These are phyloP conservation scores for Cyberlindnera subsufficiens DNA, from an alignment of 805 yeast species.

Conservation along the genomic window DNA sequence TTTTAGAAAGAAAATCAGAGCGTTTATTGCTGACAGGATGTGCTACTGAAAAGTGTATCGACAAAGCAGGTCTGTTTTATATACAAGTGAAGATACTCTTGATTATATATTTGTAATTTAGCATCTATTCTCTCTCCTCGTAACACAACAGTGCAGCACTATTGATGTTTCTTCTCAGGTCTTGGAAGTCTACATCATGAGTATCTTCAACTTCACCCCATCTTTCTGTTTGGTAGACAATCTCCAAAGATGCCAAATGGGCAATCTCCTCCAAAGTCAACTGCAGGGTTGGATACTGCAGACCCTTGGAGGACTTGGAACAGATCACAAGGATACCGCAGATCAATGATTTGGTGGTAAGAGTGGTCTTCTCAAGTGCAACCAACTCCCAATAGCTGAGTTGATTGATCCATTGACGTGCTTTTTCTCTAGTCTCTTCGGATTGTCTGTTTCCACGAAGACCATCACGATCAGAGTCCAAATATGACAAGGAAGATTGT, in stretches of 20 bases:
- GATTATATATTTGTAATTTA: background rate
- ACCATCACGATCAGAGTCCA: constrained; percentile 82
- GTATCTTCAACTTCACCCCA: constrained; percentile 99
- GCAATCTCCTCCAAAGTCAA: constrained; percentile 64
- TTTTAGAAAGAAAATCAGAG: no score
- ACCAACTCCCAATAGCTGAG: constrained; percentile 75
- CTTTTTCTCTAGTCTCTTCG: constrained; percentile 53
- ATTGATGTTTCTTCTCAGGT: constrained; percentile 75
- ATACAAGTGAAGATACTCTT: no score
- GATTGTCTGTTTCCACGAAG: constrained; percentile 76
- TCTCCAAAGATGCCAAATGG: constrained; percentile 74
- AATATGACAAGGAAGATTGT: constrained; percentile 37
- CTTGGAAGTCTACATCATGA: constrained; percentile 94
- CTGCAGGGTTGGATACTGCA: constrained; percentile 20
- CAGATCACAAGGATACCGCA: constrained; percentile 69
- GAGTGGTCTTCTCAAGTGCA: constrained; percentile 84
- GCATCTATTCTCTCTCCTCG: constrained; percentile 10
- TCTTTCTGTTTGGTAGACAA: constrained; percentile 72
- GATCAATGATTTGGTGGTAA: constrained; percentile 80
- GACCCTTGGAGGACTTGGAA: constrained; percentile 45
- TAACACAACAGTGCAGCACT: constrained; percentile 63
- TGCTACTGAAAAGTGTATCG: no score
- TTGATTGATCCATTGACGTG: constrained; percentile 53
- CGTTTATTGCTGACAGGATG: no score
- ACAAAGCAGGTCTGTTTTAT: no score